These are phyloP conservation scores for Podaxis sp. DNA, from an alignment of 768 basidiomycete genomes.

Conservation along the genomic window DNA sequence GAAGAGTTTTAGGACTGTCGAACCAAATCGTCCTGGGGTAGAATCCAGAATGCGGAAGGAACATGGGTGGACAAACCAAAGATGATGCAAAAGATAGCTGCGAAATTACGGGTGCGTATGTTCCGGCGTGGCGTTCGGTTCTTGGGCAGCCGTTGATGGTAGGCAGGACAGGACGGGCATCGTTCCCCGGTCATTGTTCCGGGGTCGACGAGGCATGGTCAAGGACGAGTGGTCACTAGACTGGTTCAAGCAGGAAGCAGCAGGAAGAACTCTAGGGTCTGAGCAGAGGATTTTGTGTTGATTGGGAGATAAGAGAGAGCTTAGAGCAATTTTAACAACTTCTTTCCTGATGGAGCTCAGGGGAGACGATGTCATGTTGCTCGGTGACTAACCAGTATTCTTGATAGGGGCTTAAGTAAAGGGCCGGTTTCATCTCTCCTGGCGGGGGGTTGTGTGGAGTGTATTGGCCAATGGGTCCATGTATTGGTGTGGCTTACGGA, in stretches of 20 bases:
- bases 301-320: not conserved
- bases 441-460: too few species aligned
- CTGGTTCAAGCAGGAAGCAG: not conserved
- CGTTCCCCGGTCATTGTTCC: not conserved
- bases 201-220: not conserved
- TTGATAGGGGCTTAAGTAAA: not conserved
- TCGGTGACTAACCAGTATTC: not conserved
- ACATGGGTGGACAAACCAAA: too few species aligned
- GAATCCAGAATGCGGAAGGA: too few species aligned
- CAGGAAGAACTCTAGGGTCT: not conserved
- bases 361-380: not conserved
- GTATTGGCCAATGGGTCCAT: too few species aligned
- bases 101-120: not conserved
- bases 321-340: not conserved
- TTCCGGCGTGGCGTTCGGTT: not conserved
- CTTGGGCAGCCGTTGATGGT: not conserved
- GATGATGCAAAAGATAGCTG: too few species aligned
- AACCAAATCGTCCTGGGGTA: too few species aligned
- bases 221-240: not conserved
- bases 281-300: not conserved
- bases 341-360: not conserved
- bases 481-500: not conserved
- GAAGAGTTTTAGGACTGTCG: too few species aligned
- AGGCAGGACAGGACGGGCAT: not conserved
- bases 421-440: too few species aligned